These are phyloP conservation scores for Limnanthes douglasii DNA, from an alignment of 345 rosid species.

Conservation along the genomic window DNA sequence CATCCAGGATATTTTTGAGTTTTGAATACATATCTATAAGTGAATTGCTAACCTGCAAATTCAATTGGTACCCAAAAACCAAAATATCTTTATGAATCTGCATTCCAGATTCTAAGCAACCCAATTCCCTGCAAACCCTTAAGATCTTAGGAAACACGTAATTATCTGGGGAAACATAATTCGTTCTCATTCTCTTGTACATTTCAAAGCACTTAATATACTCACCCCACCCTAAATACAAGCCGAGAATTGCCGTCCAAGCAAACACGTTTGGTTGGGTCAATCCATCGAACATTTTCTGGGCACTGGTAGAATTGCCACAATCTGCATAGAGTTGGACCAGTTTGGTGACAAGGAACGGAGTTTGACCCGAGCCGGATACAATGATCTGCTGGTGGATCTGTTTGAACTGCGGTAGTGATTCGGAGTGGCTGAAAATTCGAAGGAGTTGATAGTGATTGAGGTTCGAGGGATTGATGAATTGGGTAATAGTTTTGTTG, in stretches of 20 bases:
- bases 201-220: slow-evolving; percentile 7
- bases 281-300: slow-evolving; percentile 11
- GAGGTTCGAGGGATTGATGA: slow-evolving; percentile 1
- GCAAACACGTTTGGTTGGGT: slow-evolving; percentile 23
- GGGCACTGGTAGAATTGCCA: slow-evolving; percentile 10
- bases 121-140: slow-evolving; percentile 13
- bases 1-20: slow-evolving; percentile 12
- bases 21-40: slow-evolving; percentile 25
- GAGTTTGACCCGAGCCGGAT: slow-evolving; percentile 3
- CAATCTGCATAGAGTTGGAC: slow-evolving; percentile 15
- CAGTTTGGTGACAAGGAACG: slow-evolving; percentile 17
- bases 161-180: slow-evolving; percentile 15
- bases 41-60: slow-evolving; percentile 16
- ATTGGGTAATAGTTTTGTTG: not conserved
- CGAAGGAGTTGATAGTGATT: slow-evolving; percentile 12
- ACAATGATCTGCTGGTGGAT: slow-evolving; percentile 19
- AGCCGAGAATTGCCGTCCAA: slow-evolving; percentile 18
- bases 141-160: slow-evolving; percentile 23
- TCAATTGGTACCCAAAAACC: slow-evolving; percentile 11
- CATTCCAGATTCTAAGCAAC: slow-evolving; percentile 13
- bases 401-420: slow-evolving; percentile 14
- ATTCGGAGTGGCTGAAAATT: slow-evolving; percentile 15
- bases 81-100: slow-evolving; percentile 21
- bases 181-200: slow-evolving; percentile 14
- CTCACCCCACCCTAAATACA: slow-evolving; percentile 15